Conservation (phyloP, 192 early-diverging fungal species). For the Gonapodya prolifera region DNA sequence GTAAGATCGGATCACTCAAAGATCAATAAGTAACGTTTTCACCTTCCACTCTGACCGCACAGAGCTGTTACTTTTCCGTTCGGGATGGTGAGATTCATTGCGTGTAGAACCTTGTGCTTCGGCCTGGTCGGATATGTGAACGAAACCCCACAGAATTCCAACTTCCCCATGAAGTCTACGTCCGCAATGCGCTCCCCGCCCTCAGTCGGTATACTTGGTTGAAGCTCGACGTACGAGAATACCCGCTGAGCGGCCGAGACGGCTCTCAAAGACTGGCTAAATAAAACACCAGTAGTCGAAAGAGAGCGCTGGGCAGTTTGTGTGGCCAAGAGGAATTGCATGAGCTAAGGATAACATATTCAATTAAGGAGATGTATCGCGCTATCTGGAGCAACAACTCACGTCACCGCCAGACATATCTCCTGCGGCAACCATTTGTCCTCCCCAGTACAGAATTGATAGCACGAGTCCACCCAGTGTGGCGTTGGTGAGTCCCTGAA, state of each 20-base stretch:
- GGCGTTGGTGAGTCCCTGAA: constrained; percentile 27
- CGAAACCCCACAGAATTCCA: constrained; percentile 40
- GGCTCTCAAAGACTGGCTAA: not conserved
- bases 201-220: not conserved
- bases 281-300: not conserved
- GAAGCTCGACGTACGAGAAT: not conserved
- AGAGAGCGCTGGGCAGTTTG: not conserved
- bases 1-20: too few species aligned
- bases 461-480: constrained; percentile 19
- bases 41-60: not conserved
- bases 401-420: constrained; percentile 51
- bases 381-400: constrained; percentile 27
- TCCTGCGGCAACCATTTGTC: not conserved
- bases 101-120: not conserved
- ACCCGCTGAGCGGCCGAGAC: not conserved
- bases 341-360: not conserved
- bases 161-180: constrained; percentile 21
- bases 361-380: too few species aligned
- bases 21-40: too few species aligned
- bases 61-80: not conserved
- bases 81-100: not conserved
- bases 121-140: constrained; percentile 48
- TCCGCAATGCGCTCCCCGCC: not conserved
- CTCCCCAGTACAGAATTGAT: not conserved
- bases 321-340: not conserved